These are phyloP conservation scores for Pneumocystis canis DNA, from an alignment of 1,139 yeast species.

Conservation along the genomic window DNA sequence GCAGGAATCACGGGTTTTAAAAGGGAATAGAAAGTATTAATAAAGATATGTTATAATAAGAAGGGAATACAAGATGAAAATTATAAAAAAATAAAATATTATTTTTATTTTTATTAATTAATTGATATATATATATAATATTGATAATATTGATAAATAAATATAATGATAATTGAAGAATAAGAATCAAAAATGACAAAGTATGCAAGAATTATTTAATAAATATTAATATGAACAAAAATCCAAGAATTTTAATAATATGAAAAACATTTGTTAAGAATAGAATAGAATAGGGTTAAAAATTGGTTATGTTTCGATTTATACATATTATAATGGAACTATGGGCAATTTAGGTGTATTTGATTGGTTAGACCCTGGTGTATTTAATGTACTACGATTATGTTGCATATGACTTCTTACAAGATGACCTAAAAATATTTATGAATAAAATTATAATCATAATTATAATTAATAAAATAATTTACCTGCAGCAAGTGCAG, in stretches of 20 bases:
- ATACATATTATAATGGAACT: not conserved
- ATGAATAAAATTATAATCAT: no score
- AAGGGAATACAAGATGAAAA: no score
- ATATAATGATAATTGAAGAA: not conserved
- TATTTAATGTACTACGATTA: constrained; percentile 53
- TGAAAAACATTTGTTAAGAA: no score
- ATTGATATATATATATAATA: no score
- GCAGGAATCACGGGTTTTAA: not conserved
- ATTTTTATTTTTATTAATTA: no score
- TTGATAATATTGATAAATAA: not conserved
- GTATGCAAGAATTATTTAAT: not conserved
- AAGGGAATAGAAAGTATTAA: not conserved
- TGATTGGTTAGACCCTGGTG: constrained; percentile 13
- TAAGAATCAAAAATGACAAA: not conserved
- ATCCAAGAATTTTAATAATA: no score
- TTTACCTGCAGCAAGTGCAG: constrained; percentile 79
- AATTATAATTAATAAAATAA: not conserved
- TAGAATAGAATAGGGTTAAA: no score
- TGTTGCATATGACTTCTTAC: constrained; percentile 97
- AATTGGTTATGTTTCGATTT: not conserved
- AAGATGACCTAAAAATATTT: constrained; percentile 42
- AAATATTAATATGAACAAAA: not conserved
- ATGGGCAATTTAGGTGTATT: not conserved
- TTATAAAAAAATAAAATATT: no score
- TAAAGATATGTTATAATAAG: no score